Evolutionary conservation across 371 early-diverging fungal species (phyloP), one percentile per base, ranked within the genome.

Genomic region (Polyrhizophydium stewartii): DNA sequence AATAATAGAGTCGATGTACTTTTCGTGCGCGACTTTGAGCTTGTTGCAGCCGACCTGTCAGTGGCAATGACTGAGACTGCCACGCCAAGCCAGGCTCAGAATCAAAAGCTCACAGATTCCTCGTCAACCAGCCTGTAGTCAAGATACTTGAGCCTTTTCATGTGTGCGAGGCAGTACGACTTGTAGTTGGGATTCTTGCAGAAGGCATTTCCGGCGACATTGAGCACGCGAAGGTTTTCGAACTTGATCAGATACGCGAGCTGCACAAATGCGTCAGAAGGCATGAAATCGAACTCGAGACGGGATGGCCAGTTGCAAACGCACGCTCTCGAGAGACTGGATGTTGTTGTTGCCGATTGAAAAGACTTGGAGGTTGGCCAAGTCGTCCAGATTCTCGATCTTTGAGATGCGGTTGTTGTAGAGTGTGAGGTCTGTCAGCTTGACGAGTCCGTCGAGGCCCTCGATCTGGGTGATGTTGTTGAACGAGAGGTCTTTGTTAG

Each of bases 341-440:
- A 83, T 45, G 22, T 69, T 63, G 61, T 83, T 83, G 58, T 83
- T 83, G 21, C 84, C 84, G 16, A 83, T 67, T 5, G 79, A 78
- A 46, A 83, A 66, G n/a, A 82, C 80, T 2, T 72, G 63, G 21
- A 83, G 65, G 43, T 70, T 73, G 21, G 71, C 68, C 30, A 79
- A 57, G 24, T 72, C 76, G 40, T 82, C 84, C 72, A 81, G 56
- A 53, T 67, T 68, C 55, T 72, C 73, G 38, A 83, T 63, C 13
- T 61, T 61, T 16, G 71, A 50, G 13, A 83, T 65, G 30, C 77
- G 69, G 64, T 83, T 83, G 59, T 82, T 82, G 51, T 72, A 80
- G 28, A 83, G 69, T 13, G 78, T 81, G 25, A 83, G 59, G 25
- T 78, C 82, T 3, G 69, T 66, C 22, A 83, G 68, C 19, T 69